Evolutionary conservation across 2,329 filamentous ascomycete genomes (phyloP).

Genomic region (Peltaster fructicola): DNA sequence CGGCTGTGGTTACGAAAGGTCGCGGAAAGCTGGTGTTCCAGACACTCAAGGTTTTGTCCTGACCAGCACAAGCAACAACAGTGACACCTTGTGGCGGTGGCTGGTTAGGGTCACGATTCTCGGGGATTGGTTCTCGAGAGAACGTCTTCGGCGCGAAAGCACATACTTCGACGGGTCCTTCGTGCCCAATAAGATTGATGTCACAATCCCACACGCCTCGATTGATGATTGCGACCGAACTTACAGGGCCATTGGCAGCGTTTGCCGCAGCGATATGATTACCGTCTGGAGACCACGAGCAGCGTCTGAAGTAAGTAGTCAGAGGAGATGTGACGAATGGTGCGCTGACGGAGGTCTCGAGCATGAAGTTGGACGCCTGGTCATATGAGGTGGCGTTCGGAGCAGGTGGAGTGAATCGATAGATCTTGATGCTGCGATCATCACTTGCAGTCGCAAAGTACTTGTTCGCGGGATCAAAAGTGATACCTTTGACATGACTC

Average conservation of each 20-base stretch:
- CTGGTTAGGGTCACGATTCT: constrained; percentile 18
- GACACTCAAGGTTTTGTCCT: constrained; percentile 88
- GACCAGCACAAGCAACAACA: constrained; percentile 89
- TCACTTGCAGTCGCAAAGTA: constrained; percentile 98
- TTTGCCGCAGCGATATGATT: constrained; percentile 95
- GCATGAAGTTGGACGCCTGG: constrained; percentile 88
- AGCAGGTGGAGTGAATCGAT: constrained; percentile 77
- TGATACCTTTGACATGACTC: constrained; percentile 96
- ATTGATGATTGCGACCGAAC: constrained; percentile 89
- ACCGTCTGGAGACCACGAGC: constrained; percentile 94
- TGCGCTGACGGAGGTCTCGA: constrained; percentile 75
- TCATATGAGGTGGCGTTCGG: constrained; percentile 89
- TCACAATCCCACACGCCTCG: constrained; percentile 86
- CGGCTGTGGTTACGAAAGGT: constrained; percentile 77
- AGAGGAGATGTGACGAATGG: constrained; percentile 85
- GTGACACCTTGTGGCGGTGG: constrained; percentile 50
- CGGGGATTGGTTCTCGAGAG: constrained; percentile 45
- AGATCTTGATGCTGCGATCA: constrained; percentile 91
- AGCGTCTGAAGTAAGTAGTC: constrained; percentile 90
- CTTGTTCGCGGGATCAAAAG: constrained; percentile 96
- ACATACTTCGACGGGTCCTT: constrained; percentile 92
- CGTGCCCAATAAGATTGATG: constrained; percentile 92
- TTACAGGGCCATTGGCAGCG: constrained; percentile 91
- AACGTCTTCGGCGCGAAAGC: constrained; percentile 91
- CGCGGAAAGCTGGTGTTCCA: constrained; percentile 96